These are phyloP conservation scores for Saccharomycopsis capsularis DNA, from an alignment of 805 yeast species.

Conservation along the genomic window DNA sequence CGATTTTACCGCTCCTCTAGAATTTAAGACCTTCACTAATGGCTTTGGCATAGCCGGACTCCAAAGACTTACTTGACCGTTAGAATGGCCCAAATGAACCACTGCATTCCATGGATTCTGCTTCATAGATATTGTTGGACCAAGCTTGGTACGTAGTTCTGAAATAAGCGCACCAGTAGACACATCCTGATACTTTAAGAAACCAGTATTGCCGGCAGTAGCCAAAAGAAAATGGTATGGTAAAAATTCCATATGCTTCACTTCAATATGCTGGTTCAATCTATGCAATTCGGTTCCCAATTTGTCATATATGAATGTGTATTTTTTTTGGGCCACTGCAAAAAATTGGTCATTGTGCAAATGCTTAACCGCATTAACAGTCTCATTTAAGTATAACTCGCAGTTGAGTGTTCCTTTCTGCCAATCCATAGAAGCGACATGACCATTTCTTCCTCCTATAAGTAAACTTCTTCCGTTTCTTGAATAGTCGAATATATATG, in stretches of 20 bases:
- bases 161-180: slow-evolving; percentile 84
- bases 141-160: slow-evolving; percentile 79
- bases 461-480: slow-evolving; percentile 82
- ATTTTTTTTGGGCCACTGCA: slow-evolving; percentile 96
- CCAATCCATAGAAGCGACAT: slow-evolving; percentile 95
- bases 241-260: slow-evolving; percentile 73
- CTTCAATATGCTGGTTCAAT: slow-evolving; percentile 83
- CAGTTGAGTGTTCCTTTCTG: slow-evolving; percentile 73
- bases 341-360: slow-evolving; percentile 88
- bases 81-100: slow-evolving; percentile 86
- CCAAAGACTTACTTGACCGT: slow-evolving; percentile 92
- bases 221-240: slow-evolving; percentile 89
- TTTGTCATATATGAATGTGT: slow-evolving; percentile 85
- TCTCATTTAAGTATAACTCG: slow-evolving; percentile 81
- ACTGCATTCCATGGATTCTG: slow-evolving; percentile 96
- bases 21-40: slow-evolving; percentile 69
- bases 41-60: slow-evolving; percentile 85
- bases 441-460: slow-evolving; percentile 88
- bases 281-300: slow-evolving; percentile 90
- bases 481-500: slow-evolving; percentile 74
- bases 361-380: slow-evolving; percentile 84
- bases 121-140: slow-evolving; percentile 82
- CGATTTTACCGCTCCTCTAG: slow-evolving; percentile 83
- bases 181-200: slow-evolving; percentile 87
- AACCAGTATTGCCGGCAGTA: slow-evolving; percentile 86